Base-by-base conservation (phyloP, 805 yeast genomes). In the Clavispora asparagi region DNA sequence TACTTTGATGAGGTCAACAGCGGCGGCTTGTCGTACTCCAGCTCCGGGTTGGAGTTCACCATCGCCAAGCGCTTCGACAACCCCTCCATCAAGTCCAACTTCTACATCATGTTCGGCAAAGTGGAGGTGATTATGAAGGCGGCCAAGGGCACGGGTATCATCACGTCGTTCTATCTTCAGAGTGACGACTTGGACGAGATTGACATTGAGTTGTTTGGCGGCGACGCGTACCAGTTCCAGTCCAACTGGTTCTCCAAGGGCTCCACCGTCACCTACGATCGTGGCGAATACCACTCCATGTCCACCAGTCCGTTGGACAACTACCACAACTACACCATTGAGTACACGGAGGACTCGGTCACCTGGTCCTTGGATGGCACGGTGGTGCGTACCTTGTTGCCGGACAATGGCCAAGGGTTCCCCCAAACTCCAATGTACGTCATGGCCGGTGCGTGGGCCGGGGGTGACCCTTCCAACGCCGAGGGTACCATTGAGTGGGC, bases 101-200 rank as follows among this genome's bases (percentile, higher is more conserved):
- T 85, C 63, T 88, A 88, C 68, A 79, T 91, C 56, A 87, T 90
- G 94, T 91, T 83, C 64, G 97, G 97, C 48, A 81, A 81, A 52
- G 79, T 89, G 28, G 95, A 87, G 62, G 89, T 81, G 6, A 73
- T 71, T 1, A 62, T 86, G 49, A 76, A 83, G 61, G 86, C 91
- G 14, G 91, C 95, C 4, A 68, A 77, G 13, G 97, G 96, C 25
- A 65, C 64, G 16, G 97, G 97, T 51, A 75, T 91, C 36, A 80
- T 89, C 12, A 85, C 96, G 0, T 83, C 94, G 2, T 80, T 90
- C 54, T 87, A 83, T 53, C 73, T 90, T 45, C 95, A 88, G 60
- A 70, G 77, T 39, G 97, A 91, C 62, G 96, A 85, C 58, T 71
- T 84, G 52, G 97, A 91, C 65, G 97, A 91, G 67, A 81, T 91